Conservation (phyloP, 305 asterid genomes). For the Fraxinus baroniana region DNA sequence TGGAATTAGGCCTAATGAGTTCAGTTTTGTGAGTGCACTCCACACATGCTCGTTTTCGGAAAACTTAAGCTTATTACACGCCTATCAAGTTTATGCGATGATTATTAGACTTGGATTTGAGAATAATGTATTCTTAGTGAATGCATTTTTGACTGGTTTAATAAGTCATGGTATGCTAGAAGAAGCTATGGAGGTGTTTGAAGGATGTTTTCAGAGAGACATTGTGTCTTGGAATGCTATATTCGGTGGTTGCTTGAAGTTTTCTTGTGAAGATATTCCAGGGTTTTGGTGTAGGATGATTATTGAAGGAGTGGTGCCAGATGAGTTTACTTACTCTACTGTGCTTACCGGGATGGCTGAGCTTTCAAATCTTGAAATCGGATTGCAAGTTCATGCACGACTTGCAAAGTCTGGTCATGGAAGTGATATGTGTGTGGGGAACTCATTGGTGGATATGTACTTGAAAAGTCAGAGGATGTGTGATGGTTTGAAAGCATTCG, state of each 20-base stretch:
- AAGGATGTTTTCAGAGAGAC: slow-evolving; percentile 42
- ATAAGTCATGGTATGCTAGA: slow-evolving; percentile 47
- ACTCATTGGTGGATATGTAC: slow-evolving; percentile 75
- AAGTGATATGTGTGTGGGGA: slow-evolving; percentile 60
- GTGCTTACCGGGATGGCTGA: slow-evolving; percentile 67
- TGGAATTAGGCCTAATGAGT: slow-evolving; percentile 54
- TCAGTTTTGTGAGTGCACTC: slow-evolving; percentile 60
- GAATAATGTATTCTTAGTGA: slow-evolving; percentile 46
- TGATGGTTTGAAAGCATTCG: slow-evolving; percentile 59
- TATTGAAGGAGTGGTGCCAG: slow-evolving; percentile 50
- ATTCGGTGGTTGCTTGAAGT: slow-evolving; percentile 54
- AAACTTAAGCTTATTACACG: slow-evolving; percentile 36
- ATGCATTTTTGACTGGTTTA: slow-evolving; percentile 55
- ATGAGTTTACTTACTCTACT: slow-evolving; percentile 60
- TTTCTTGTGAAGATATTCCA: slow-evolving; percentile 36
- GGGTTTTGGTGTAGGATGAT: slow-evolving; percentile 56
- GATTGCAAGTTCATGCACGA: slow-evolving; percentile 55
- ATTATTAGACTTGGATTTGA: slow-evolving; percentile 55
- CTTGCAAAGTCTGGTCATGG: slow-evolving; percentile 62
- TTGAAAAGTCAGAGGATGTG: slow-evolving; percentile 42
- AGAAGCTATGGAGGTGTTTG: slow-evolving; percentile 52
- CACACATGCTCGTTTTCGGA: slow-evolving; percentile 59
- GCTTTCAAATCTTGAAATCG: slow-evolving; percentile 51
- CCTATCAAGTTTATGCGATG: slow-evolving; percentile 53
- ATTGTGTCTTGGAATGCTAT: slow-evolving; percentile 73